Percentiles rank a stretch among this genome's conserved stretches.
phyloP scores from a whole-genome alignment of 345 rosid genomes.

The Brassica incana region DNA sequence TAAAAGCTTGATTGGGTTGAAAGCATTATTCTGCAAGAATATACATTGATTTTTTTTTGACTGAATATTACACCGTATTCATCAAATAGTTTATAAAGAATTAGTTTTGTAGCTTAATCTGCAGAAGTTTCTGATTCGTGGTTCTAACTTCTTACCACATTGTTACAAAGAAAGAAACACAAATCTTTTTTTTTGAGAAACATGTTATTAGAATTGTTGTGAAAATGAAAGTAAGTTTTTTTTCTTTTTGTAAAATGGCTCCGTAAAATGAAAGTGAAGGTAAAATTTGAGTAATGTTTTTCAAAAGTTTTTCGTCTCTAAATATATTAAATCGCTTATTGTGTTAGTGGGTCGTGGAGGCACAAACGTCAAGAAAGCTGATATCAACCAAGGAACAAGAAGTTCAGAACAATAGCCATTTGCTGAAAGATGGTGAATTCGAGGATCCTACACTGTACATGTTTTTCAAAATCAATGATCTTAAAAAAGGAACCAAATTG shows the following conservation, averaged over 20 bases:
- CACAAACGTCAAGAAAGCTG: slow-evolving; percentile 30
- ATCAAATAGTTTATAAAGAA: slow-evolving; percentile 5
- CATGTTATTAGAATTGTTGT: not conserved
- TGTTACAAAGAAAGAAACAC: slow-evolving; percentile 1
- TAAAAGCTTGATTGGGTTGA: too few species aligned
- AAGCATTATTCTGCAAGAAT: not conserved
- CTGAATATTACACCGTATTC: not conserved
- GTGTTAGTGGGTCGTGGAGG: slow-evolving; percentile 30
- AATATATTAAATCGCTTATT: not conserved
- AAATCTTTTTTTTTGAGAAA: not conserved
- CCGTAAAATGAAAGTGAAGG: not conserved
- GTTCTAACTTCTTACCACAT: slow-evolving; percentile 13
- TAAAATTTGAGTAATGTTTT: not conserved
- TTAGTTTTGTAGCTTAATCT: slow-evolving; percentile 1
- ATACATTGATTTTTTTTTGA: not conserved
- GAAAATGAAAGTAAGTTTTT: not conserved
- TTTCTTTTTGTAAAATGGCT: not conserved
- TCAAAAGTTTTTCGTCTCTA: not conserved
- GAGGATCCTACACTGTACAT: slow-evolving; percentile 21
- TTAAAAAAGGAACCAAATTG: slow-evolving; percentile 47
- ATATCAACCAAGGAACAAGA: slow-evolving; percentile 31
- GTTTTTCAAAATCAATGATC: slow-evolving; percentile 53
- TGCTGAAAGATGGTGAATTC: slow-evolving; percentile 35
- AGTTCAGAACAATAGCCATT: slow-evolving; percentile 1
- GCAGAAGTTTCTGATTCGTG: slow-evolving; percentile 16